These are phyloP conservation scores for Nicotiana sylvestris DNA, from an alignment of 257 asterid genomes.

Conservation along the genomic window DNA sequence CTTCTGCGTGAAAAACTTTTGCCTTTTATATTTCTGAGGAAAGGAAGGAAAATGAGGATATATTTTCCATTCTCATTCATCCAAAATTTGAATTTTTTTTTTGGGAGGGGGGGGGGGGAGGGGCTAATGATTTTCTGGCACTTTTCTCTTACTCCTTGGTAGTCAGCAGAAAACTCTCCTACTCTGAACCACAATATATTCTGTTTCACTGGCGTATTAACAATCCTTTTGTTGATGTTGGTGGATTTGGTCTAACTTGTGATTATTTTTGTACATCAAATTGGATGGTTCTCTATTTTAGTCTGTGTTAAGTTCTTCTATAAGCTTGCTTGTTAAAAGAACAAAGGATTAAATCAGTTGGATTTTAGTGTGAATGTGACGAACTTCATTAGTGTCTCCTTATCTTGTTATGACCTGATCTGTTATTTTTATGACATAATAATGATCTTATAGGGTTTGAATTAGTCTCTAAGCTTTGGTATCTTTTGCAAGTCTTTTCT, in stretches of 20 bases:
- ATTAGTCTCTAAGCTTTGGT: neutral
- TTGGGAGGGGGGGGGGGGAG: no score
- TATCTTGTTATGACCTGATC: neutral
- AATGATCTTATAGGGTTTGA: neutral
- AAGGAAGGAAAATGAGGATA: neutral
- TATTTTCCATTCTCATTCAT: no score
- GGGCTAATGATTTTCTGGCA: no score
- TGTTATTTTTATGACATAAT: neutral
- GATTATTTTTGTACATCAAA: neutral
- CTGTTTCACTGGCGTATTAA: neutral
- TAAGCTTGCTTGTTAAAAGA: neutral
- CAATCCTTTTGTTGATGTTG: neutral
- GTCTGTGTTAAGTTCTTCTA: neutral
- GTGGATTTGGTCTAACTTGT: neutral
- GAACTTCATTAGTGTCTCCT: neutral
- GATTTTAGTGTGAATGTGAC: neutral
- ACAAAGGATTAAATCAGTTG: neutral
- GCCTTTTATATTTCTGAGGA: neutral
- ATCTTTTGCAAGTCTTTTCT: neutral
- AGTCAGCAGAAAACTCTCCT: no score
- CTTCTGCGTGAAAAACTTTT: neutral
- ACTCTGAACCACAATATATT: neutral
- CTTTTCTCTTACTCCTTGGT: no score
- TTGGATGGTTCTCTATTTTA: neutral
- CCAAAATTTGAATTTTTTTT: no score